Evolutionary conservation across 2,329 filamentous ascomycete species (phyloP).

Genomic region (Pseudocercospora macadamiae): DNA sequence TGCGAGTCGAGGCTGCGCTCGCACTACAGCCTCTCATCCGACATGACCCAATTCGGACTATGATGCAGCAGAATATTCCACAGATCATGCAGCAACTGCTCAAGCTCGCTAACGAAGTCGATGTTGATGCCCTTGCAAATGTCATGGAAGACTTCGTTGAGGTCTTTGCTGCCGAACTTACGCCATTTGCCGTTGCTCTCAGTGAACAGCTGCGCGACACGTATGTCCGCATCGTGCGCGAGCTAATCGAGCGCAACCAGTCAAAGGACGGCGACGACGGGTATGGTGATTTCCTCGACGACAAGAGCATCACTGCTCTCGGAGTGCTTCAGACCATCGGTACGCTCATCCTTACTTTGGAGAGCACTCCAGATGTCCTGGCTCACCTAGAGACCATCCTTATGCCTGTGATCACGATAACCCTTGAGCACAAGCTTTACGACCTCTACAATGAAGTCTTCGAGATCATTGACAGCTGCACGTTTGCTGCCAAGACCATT

Average conservation of each 20-base stretch:
- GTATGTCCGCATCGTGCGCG: constrained; percentile 88
- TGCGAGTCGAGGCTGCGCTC: constrained; percentile 90
- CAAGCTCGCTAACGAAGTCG: constrained; percentile 95
- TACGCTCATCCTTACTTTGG: constrained; percentile 91
- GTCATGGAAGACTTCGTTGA: constrained; percentile 99
- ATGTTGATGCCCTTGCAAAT: constrained; percentile 94
- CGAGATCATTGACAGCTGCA: constrained; percentile 99
- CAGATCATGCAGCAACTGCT: constrained; percentile 99
- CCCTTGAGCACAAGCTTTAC: constrained; percentile 96
- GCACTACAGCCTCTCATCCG: constrained; percentile 94
- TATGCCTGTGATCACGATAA: constrained; percentile 96
- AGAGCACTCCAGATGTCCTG: constrained; percentile 95
- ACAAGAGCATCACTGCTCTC: constrained; percentile 97
- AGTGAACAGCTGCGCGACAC: constrained; percentile 96
- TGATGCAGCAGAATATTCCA: constrained; percentile 97
- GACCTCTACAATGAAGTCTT: constrained; percentile 98
- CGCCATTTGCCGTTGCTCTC: constrained; percentile 92
- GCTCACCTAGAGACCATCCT: constrained; percentile 92
- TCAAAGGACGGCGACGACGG: constrained; percentile 75
- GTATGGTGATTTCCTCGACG: constrained; percentile 90
- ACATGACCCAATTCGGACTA: constrained; percentile 88
- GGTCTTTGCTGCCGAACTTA: constrained; percentile 95
- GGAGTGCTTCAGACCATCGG: constrained; percentile 97
- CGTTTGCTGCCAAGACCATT: constrained; percentile 93
- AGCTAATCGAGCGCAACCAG: constrained; percentile 85